Percentiles rank a stretch among this genome's conserved stretches.
Conservation (phyloP, 345 rosid species). For the Bruguiera sexangula region DNA sequence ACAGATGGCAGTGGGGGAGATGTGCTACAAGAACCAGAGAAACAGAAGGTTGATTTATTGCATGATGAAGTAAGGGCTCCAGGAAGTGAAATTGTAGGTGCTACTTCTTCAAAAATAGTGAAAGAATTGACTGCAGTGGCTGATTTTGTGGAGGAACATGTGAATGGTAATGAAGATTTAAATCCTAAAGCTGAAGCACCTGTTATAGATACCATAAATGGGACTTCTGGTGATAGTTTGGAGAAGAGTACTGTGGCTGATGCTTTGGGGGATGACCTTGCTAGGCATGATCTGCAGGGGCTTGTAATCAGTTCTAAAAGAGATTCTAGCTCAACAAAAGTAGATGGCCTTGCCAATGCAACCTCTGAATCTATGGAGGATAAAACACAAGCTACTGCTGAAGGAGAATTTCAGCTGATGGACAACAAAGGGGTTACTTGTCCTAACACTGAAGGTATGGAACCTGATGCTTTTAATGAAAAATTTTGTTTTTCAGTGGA, state of each 20-base stretch:
- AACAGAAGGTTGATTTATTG: constrained; percentile 6
- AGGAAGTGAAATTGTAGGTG: constrained; percentile 5
- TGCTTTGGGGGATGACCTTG: neutral
- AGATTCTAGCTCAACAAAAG: constrained; percentile 19
- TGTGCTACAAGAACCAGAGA: constrained; percentile 13
- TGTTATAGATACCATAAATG: neutral
- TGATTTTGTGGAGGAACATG: constrained; percentile 12
- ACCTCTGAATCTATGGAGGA: constrained; percentile 19
- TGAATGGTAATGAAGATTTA: constrained; percentile 6
- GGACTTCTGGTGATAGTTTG: neutral
- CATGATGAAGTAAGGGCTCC: constrained; percentile 7
- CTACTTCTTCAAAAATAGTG: constrained; percentile 9
- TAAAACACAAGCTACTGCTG: constrained; percentile 23
- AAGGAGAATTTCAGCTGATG: constrained; percentile 21
- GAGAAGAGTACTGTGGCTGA: neutral
- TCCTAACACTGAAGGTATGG: constrained; percentile 50
- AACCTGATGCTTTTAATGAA: constrained; percentile 44
- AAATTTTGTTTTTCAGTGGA: constrained; percentile 41
- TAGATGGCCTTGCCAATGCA: constrained; percentile 13
- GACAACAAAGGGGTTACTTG: constrained; percentile 23
- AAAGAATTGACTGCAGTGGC: constrained; percentile 13
- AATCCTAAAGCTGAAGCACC: constrained; percentile 13
- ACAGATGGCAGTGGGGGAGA: constrained; percentile 10
- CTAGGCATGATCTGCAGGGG: constrained; percentile 1
- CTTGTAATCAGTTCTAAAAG: constrained; percentile 12